Evolutionary conservation across 2,329 filamentous ascomycete genomes (phyloP), one percentile per base, ranked within the genome.

Genomic region (Botrytis sinoallii): DNA sequence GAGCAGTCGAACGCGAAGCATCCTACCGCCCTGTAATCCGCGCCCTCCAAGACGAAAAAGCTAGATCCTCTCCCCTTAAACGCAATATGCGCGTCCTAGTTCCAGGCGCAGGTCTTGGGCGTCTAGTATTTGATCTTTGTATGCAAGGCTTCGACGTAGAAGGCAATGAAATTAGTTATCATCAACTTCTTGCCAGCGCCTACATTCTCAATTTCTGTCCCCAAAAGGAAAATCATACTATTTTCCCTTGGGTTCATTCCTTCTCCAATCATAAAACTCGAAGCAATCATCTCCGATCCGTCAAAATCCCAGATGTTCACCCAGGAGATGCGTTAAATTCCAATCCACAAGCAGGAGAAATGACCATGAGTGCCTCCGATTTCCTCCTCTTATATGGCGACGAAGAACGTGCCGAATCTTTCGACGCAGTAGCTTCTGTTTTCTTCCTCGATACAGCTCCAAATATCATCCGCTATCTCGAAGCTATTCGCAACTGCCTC

Each of bases 361-460:
- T 99, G 94, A 90, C 90, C 80, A 98, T 99, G 95, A 91, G 92
- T 35, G 93, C 95, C 0, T 94, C 94, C 5, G 96, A 99, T 81
- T 99, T 99, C 80, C 88, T 97, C 73, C 91, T 94, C n/a, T 83
- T 95, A 0, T 99, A 99, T 81, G 88, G 86, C 40, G 86, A 91
- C 74, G 85, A 88, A 1, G 87, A 88, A 0, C 88, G 93, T 78
- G 82, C 84, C 14, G 86, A 86, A 0, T 79, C 82, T 0, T 98
- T 94, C 82, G 91, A 98, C 79, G 94, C 92, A 1, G 93, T 98
- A 2, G 90, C 93, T 0, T 93, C 92, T 4, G 93, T 97, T 18
- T 99, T 98, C 84, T 99, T 99, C 84, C 91, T 99, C 74, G 97
- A 99, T 82, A 99, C 96, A 1, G 96, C 96, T 3, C 95, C 95